Evolutionary conservation across 176 grass and related monocot species (phyloP), one percentile per base, ranked within the genome.

Genomic region (Bonia amplexicaulis): DNA sequence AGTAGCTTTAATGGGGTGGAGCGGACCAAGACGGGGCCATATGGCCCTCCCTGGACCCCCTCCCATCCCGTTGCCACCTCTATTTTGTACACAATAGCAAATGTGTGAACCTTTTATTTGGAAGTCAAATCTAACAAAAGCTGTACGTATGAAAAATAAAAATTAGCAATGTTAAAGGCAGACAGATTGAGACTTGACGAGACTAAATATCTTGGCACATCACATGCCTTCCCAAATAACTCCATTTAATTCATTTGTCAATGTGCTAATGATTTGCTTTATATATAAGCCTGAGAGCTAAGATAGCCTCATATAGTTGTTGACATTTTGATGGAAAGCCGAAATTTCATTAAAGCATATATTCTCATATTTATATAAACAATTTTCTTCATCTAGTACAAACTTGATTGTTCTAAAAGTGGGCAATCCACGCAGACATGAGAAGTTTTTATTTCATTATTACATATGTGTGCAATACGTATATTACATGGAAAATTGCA

Each of bases 231-330:
- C 44, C 25, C 29, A 51, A 48, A 74, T 67, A 48, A 73, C 10
- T 40, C 6, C 69, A 80, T 71, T 80, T 55, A 13, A 69, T 80
- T 41, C 8, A 69, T 80, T 89, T 10, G 33, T 75, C 63, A 70
- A 76, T 25, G 61, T 25, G 12, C 41, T 80, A 73, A 62, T 51
- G 68, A 88, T 73, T 88, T 75, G 41, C 40, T 15, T 87, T 74
- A 31, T 70, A 76, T 63, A 25, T 63, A 80, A 60, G 26, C 51
- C 29, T 89, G 80, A 19, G 49, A 16, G 52, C 16, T 76, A 63
- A 61, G 69, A 47, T 76, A 61, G 8, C n/a, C 20, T 72, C 54
- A 1, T 65, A 59, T 72, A 29, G 13, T 72, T 73, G 42, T 46
- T 63, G 69, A 22, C 49, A 37, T 57, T 73, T 72, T 46, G 39